A percentile compares a stretch with the other conserved stretches of the same genome.
phyloP scores from a whole-genome alignment of 148 eudicot species.

The Drosera capensis region DNA sequence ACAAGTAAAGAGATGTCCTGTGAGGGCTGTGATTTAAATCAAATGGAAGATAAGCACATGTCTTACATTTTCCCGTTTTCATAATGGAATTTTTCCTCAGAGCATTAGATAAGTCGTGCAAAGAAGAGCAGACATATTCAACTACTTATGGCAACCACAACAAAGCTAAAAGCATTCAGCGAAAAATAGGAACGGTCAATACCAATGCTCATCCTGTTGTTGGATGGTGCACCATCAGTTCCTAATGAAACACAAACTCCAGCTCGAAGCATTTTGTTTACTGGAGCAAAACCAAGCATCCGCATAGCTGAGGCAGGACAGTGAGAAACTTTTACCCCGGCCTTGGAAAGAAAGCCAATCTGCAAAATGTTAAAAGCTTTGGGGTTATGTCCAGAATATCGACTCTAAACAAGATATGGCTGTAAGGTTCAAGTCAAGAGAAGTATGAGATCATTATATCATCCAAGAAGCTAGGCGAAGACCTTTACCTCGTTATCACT shows the following conservation, averaged over 20 bases:
- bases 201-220: conserved; percentile 98
- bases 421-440: conserved; percentile 1
- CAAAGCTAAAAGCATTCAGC: too few species aligned
- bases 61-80: too few species aligned
- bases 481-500: conserved; percentile 55
- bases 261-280: conserved; percentile 64
- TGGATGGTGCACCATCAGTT: conserved; percentile 92
- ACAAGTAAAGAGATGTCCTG: too few species aligned
- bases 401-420: too few species aligned
- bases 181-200: conserved; percentile 5
- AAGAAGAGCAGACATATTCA: too few species aligned
- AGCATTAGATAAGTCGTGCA: too few species aligned
- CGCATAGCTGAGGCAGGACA: conserved; percentile 98
- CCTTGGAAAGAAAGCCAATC: conserved; percentile 52
- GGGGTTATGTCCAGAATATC: too few species aligned
- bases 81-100: too few species aligned
- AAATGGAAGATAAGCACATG: too few species aligned
- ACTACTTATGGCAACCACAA: too few species aligned
- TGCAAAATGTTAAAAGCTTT: conserved; percentile 11
- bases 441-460: not conserved
- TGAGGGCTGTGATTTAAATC: too few species aligned
- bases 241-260: conserved; percentile 88
- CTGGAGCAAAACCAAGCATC: conserved; percentile 94
- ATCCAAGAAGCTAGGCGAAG: not conserved
- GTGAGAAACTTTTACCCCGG: conserved; percentile 82